Percentiles rank a stretch among this genome's conserved stretches.
Evolutionary conservation across 768 basidiomycete species (phyloP).

Genomic region (Lentinula detonsa): DNA sequence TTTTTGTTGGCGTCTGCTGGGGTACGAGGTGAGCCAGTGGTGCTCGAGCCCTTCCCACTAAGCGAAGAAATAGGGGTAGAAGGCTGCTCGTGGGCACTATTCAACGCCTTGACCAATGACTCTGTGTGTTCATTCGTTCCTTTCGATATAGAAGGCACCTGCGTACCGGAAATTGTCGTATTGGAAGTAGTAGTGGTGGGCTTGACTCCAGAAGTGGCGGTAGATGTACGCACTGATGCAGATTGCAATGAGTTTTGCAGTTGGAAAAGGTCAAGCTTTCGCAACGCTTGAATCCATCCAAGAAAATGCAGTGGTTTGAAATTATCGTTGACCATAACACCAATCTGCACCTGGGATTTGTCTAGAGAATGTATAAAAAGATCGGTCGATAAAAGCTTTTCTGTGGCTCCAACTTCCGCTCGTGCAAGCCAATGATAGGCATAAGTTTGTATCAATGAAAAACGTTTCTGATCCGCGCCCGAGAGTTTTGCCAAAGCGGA

Average conservation of each 20-base stretch:
- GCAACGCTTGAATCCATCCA: background rate
- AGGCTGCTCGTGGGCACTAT: background rate
- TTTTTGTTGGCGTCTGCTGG: slow-evolving; percentile 42
- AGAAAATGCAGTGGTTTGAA: background rate
- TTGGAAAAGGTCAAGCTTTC: background rate
- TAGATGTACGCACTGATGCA: background rate
- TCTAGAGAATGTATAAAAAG: background rate
- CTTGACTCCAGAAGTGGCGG: background rate
- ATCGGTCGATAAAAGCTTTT: background rate
- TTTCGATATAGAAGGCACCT: background rate
- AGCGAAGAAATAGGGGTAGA: background rate
- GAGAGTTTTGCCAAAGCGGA: background rate
- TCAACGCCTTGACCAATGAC: background rate
- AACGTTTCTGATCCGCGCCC: background rate
- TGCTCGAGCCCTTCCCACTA: background rate
- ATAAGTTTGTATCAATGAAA: background rate
- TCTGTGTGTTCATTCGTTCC: background rate
- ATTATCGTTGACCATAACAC: background rate
- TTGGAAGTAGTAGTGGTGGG: background rate
- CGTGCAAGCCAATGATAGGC: background rate
- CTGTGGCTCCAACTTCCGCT: background rate
- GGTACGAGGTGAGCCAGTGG: slow-evolving; percentile 7
- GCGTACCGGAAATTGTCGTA: background rate
- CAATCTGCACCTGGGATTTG: background rate
- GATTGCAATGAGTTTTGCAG: no score